Percentiles rank a stretch among this genome's conserved stretches.
phyloP scores from a whole-genome alignment of 108 stramenopile species.

The Cyclotella baltica region DNA sequence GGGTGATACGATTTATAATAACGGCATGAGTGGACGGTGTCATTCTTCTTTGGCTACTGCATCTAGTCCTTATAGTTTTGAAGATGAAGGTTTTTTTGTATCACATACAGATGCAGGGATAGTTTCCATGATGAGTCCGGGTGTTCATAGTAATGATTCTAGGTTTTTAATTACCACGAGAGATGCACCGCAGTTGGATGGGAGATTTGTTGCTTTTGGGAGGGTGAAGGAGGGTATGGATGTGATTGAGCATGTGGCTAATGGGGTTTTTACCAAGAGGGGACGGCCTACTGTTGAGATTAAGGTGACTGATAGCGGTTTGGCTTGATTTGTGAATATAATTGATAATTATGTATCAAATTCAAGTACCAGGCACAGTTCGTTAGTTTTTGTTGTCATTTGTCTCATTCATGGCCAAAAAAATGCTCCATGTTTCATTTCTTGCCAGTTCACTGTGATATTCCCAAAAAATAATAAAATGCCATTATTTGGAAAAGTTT shows the following conservation, averaged over 20 bases:
- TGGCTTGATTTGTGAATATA: conserved; percentile 18
- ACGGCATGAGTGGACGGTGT: conserved; percentile 42
- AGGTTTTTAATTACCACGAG: conserved; percentile 73
- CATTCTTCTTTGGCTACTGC: conserved; percentile 35
- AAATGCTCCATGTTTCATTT: too few relatives aligned
- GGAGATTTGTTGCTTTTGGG: conserved; percentile 86
- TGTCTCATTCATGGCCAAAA: too few relatives aligned
- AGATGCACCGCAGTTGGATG: conserved; percentile 83
- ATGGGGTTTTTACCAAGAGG: conserved; percentile 70
- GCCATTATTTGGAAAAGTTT: too few relatives aligned
- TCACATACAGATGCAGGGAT: conserved; percentile 62
- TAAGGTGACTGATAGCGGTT: conserved; percentile 66
- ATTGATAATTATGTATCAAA: not conserved
- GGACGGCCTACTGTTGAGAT: conserved; percentile 73
- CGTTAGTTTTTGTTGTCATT: too few relatives aligned
- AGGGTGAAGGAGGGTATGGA: conserved; percentile 74
- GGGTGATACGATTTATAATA: conserved; percentile 64
- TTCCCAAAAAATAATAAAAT: too few relatives aligned
- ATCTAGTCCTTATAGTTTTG: conserved; percentile 37
- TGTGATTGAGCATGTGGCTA: conserved; percentile 66
- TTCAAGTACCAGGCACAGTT: not conserved
- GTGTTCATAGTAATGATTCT: conserved; percentile 81
- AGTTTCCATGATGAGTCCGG: conserved; percentile 76
- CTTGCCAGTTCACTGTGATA: too few relatives aligned
- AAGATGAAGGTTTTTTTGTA: conserved; percentile 40